Evolutionary conservation across 2,329 filamentous ascomycete genomes (phyloP).

Genomic region (Xylaria sp.): DNA sequence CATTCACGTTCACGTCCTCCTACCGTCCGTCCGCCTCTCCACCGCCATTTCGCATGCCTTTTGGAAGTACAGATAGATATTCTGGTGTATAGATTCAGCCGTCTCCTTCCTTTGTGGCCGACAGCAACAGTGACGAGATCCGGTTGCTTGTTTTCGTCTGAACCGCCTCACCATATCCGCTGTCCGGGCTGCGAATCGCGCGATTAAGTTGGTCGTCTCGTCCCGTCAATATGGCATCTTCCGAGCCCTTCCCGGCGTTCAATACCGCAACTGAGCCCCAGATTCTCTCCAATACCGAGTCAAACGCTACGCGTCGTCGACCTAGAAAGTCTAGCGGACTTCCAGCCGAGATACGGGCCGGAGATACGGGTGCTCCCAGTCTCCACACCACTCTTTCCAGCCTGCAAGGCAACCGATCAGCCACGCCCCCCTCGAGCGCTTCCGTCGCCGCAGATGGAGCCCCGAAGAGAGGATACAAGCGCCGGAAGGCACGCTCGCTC

Average conservation of each 20-base stretch:
- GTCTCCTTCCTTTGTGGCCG: neutral
- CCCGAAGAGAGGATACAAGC: conserved; percentile 46
- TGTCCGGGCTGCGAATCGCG: neutral
- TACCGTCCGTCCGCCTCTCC: neutral
- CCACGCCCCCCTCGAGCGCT: conserved; percentile 13
- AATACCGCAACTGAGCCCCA: conserved; percentile 48
- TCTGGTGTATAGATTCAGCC: neutral
- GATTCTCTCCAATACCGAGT: conserved; percentile 37
- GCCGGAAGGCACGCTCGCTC: conserved; percentile 50
- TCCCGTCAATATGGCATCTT: conserved; percentile 37
- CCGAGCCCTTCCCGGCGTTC: conserved; percentile 53
- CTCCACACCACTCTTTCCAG: conserved; percentile 49
- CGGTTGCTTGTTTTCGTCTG: neutral
- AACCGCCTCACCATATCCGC: neutral
- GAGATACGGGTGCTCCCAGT: conserved; percentile 52
- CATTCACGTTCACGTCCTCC: neutral
- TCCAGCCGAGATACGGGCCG: conserved; percentile 48
- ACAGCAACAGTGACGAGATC: neutral
- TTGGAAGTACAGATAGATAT: neutral
- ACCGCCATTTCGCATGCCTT: neutral
- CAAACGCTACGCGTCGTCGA: conserved; percentile 41
- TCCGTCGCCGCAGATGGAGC: conserved; percentile 23
- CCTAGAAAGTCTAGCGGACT: conserved; percentile 51
- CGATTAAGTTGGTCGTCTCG: neutral
- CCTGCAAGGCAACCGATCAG: conserved; percentile 29